Conservation (phyloP, 495 filamentous ascomycete species). For the Penicillium antarcticum region DNA sequence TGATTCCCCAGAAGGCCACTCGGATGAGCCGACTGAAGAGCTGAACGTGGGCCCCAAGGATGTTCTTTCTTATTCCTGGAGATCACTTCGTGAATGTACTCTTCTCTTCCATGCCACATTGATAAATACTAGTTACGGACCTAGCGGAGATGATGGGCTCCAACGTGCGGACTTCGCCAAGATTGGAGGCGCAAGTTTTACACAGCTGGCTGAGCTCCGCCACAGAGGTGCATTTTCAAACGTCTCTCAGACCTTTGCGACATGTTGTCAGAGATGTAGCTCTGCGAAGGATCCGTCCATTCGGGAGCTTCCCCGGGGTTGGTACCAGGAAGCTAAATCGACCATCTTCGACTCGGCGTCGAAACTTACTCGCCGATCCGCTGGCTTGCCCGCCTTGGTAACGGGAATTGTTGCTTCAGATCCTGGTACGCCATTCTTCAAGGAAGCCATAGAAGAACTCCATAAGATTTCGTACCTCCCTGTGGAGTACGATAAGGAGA, state of each 20-base stretch:
- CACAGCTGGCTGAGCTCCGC: constrained; percentile 75
- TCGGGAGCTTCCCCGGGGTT: constrained; percentile 32
- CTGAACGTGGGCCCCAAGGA: constrained; percentile 72
- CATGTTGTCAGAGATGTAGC: constrained; percentile 64
- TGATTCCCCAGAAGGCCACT: constrained; percentile 86
- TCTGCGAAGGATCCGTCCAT: constrained; percentile 46
- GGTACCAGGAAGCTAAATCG: constrained; percentile 67
- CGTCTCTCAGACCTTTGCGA: constrained; percentile 81
- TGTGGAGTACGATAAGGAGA: constrained; percentile 39
- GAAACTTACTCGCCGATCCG: constrained; percentile 83
- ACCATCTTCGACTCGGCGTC: constrained; percentile 68
- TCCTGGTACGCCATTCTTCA: constrained; percentile 42
- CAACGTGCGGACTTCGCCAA: constrained; percentile 38
- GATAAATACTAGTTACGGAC: constrained; percentile 36
- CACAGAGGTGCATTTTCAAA: constrained; percentile 94
- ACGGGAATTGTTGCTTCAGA: constrained; percentile 62
- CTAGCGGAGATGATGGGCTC: constrained; percentile 27
- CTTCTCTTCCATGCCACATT: constrained; percentile 46
- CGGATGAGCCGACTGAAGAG: constrained; percentile 70
- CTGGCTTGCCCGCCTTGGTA: constrained; percentile 83
- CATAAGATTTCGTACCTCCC: constrained; percentile 55
- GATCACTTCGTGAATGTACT: constrained; percentile 89
- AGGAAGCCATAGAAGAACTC: constrained; percentile 50
- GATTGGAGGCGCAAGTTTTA: constrained; percentile 70
- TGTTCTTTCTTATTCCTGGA: constrained; percentile 87